Conservation (phyloP, 306 rosid genomes). For the Hippophae rhamnoides region DNA sequence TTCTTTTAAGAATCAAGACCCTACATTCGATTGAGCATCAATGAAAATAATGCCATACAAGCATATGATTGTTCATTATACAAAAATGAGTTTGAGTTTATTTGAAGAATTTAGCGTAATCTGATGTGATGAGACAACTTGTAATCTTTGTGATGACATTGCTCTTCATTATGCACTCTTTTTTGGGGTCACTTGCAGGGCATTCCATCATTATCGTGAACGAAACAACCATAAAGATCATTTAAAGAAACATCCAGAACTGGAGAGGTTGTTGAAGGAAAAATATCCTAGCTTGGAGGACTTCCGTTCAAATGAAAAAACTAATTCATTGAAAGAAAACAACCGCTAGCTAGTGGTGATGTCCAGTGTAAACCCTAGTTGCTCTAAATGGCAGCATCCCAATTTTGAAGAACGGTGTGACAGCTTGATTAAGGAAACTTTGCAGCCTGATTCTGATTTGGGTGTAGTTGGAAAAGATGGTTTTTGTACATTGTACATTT, state of each 20-base stretch:
- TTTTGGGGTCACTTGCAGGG: constrained; percentile 50
- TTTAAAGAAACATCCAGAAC: constrained; percentile 53
- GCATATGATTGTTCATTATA: neutral
- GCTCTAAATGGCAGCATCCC: constrained; percentile 28
- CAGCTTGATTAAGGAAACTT: constrained; percentile 28
- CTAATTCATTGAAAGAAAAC: constrained; percentile 28
- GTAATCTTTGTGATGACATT: neutral
- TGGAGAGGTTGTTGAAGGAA: constrained; percentile 66
- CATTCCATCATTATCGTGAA: constrained; percentile 78
- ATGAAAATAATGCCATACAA: neutral
- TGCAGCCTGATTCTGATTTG: constrained; percentile 39
- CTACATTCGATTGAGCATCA: neutral
- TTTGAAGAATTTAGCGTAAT: neutral
- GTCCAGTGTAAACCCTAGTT: constrained; percentile 12
- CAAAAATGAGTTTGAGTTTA: neutral
- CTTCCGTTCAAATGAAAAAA: constrained; percentile 73
- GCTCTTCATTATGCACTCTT: neutral
- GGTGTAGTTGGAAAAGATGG: constrained; percentile 36
- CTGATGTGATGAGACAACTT: neutral
- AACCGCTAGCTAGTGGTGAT: constrained; percentile 16
- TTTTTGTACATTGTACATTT: constrained; percentile 31
- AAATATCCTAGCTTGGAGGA: constrained; percentile 72
- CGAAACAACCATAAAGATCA: constrained; percentile 41
- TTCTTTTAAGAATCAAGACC: too few relatives aligned
- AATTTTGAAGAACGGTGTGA: constrained; percentile 46